Evolutionary conservation across 257 asterid genomes (phyloP).

Genomic region (Avicennia marina): DNA sequence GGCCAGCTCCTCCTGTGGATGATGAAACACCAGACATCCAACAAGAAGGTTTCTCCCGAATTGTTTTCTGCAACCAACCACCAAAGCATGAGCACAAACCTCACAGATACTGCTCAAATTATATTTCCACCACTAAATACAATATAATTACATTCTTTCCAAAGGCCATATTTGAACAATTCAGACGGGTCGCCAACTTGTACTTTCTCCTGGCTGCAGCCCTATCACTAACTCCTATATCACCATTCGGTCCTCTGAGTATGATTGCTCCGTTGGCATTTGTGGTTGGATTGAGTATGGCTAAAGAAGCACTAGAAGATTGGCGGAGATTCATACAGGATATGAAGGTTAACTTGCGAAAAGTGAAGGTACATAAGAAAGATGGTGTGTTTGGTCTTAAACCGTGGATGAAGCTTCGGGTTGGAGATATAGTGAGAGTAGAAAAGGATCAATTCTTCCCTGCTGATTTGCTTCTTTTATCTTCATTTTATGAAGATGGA

Average conservation of each 20-base stretch:
- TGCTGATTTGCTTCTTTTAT: slow-evolving; percentile 80
- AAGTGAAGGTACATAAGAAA: slow-evolving; percentile 54
- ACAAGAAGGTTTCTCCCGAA: slow-evolving; percentile 82
- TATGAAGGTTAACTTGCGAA: slow-evolving; percentile 85
- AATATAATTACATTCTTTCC: slow-evolving; percentile 81
- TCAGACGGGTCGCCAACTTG: slow-evolving; percentile 92
- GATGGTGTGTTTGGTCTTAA: slow-evolving; percentile 62
- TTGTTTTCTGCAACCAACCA: slow-evolving; percentile 81
- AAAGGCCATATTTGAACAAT: slow-evolving; percentile 88
- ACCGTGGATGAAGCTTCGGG: slow-evolving; percentile 91
- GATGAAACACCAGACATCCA: slow-evolving; percentile 41
- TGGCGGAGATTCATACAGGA: slow-evolving; percentile 89
- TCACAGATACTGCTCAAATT: slow-evolving; percentile 60
- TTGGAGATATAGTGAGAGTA: slow-evolving; percentile 86
- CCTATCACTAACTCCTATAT: slow-evolving; percentile 71
- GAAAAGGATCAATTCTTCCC: slow-evolving; percentile 90
- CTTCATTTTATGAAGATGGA: slow-evolving; percentile 90
- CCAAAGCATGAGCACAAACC: slow-evolving; percentile 61
- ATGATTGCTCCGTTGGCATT: slow-evolving; percentile 88
- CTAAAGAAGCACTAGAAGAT: slow-evolving; percentile 95
- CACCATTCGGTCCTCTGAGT: slow-evolving; percentile 77
- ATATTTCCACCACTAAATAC: slow-evolving; percentile 92
- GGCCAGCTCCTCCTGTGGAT: slow-evolving; percentile 42
- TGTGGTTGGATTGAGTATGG: slow-evolving; percentile 98
- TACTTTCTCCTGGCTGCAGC: slow-evolving; percentile 88